Evolutionary conservation across 495 filamentous ascomycete species (phyloP).

Genomic region (Jackrogersella minutella): DNA sequence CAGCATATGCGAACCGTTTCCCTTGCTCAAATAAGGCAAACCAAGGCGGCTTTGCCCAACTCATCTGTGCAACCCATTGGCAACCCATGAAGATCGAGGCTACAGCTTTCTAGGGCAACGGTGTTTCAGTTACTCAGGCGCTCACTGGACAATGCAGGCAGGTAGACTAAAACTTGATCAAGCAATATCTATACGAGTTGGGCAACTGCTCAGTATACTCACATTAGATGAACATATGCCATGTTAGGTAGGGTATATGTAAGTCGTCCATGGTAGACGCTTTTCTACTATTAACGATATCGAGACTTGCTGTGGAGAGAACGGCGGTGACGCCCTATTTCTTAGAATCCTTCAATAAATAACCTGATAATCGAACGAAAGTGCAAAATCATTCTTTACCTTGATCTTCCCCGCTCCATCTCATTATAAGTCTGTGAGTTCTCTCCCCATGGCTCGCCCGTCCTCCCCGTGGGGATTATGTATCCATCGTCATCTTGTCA

Average conservation of each 20-base stretch:
- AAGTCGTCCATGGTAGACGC: too few relatives aligned
- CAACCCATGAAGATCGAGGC: not conserved
- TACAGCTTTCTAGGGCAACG: not conserved
- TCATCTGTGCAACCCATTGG: not conserved
- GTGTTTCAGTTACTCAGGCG: not conserved
- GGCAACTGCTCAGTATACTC: not conserved
- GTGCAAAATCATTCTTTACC: not conserved
- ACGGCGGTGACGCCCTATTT: slow-evolving; percentile 16
- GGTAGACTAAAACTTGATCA: not conserved
- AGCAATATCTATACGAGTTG: not conserved
- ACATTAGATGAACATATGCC: not conserved
- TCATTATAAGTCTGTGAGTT: slow-evolving; percentile 9
- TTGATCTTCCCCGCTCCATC: not conserved
- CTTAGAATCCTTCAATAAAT: not conserved
- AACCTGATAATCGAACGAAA: not conserved
- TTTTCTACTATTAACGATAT: not conserved
- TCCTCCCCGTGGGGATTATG: not conserved
- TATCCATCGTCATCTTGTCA: not conserved
- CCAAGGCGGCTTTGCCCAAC: slow-evolving; percentile 1
- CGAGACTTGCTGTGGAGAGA: not conserved
- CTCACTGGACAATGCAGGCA: not conserved
- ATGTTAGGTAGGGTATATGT: not conserved
- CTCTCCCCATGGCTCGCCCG: not conserved
- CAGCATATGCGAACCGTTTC: not conserved
- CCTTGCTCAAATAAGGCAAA: not conserved